A percentile compares a stretch with the other conserved stretches of the same genome.
Conservation (phyloP, 805 yeast species). For the Starmerella apicola region DNA sequence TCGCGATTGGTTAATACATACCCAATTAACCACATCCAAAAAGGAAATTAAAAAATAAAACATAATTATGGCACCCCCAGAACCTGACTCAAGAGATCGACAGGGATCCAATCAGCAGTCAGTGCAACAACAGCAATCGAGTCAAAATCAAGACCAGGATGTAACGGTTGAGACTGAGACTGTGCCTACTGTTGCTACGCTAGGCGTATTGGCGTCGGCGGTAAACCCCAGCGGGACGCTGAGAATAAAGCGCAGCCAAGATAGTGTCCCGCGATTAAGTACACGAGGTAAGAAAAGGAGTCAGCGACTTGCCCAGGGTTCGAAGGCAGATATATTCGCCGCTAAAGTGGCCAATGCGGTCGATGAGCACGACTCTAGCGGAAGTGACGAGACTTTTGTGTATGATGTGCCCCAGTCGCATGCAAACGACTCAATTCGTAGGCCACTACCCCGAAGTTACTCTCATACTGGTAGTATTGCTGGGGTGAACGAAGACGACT, state of each 20-base stretch:
- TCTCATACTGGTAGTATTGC: neutral
- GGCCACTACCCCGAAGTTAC: constrained; percentile 14
- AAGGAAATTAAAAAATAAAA: too few species aligned
- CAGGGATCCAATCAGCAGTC: too few species aligned
- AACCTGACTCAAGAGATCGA: too few species aligned
- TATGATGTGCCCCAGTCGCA: constrained; percentile 45
- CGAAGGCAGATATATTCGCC: constrained; percentile 87
- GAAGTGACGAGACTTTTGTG: constrained; percentile 92
- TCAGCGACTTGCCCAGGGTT: constrained; percentile 32
- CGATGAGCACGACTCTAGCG: constrained; percentile 59
- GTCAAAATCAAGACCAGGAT: constrained; percentile 6
- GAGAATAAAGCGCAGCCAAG: constrained; percentile 23
- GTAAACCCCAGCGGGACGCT: constrained; percentile 12
- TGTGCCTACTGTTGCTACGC: constrained; percentile 37
- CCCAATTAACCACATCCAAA: too few species aligned
- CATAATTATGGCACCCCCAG: too few species aligned
- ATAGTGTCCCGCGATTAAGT: constrained; percentile 20
- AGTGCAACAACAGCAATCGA: neutral
- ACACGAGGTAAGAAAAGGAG: constrained; percentile 30
- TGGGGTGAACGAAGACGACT: neutral
- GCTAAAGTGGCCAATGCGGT: constrained; percentile 91
- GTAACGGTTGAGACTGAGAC: constrained; percentile 50
- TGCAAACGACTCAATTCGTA: constrained; percentile 13
- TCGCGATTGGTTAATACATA: too few species aligned
- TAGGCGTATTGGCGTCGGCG: constrained; percentile 24